Base-by-base conservation (phyloP, 352 stramenopile genomes). In the Phytophthora hibernalis region DNA sequence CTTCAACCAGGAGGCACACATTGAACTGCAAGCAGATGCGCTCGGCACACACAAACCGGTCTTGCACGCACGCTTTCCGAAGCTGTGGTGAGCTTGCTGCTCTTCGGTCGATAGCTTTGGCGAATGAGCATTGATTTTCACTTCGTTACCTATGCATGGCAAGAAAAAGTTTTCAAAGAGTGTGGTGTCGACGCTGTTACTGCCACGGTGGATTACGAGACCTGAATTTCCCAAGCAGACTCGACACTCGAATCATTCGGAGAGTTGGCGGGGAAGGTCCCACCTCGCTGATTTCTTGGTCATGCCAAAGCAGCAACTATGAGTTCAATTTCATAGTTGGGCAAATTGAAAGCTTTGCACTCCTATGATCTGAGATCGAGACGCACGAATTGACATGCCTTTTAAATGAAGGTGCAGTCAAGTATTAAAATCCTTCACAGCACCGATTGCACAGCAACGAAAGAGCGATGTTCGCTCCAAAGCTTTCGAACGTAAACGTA, bases 1-100 rank as follows among this genome's bases (percentile, higher is more conserved):
- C 48, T 60, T 66, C 58, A 59, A 60, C 37, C 8, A 37, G 28
- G 12, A 40, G 28, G n/a, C 11, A 53, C 42, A 65, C 21, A 38
- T 68, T 68, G 61, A 68, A 68, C 33, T 68, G 45, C 53, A 68
- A 64, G 5, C 52, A 58, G 49, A 52, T 65, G 48, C 42, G 13
- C 37, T 12, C 24, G 30, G 16, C 15, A 21, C 37, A 20, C 43
- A 43, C 44, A 48, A 30, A 49, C 56, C 55, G 42, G 43, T 37
- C 18, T 50, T 61, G 54, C 54, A 61, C 22, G 12, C 33, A 30
- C 18, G 26, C 20, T 30, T 55, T 55, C n/a, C 28, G 16, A 20
- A 21, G 15, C 10, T 40, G 33, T 4, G 38, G 18, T 26, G 18
- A n/a, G 7, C 5, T 45, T 13, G 38, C n/a, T 48, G 42, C 7